Percentiles rank a stretch among this genome's conserved stretches.
phyloP scores from a whole-genome alignment of 495 filamentous ascomycete genomes.

The Penicillium cinerascens region DNA sequence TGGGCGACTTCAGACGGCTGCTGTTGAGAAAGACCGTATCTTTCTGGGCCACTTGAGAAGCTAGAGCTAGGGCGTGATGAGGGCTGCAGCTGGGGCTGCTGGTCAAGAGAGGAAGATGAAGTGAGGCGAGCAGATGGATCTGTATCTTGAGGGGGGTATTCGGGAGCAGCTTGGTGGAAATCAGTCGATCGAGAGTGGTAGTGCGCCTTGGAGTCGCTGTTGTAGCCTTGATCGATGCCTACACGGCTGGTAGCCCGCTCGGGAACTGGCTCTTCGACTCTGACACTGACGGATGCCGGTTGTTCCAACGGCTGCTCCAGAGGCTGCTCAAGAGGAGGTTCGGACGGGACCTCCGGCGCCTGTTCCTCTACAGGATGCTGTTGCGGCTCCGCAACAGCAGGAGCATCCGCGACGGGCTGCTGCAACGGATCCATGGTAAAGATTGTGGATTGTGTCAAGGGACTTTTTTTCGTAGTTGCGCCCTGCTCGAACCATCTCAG shows the following conservation, averaged over 20 bases:
- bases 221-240: constrained; percentile 36
- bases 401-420: constrained; percentile 18
- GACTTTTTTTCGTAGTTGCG: constrained; percentile 1
- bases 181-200: constrained; percentile 44
- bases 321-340: constrained; percentile 10
- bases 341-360: constrained; percentile 18
- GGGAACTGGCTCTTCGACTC: constrained; percentile 29
- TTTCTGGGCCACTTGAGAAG: constrained; percentile 45
- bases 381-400: constrained; percentile 28
- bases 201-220: constrained; percentile 44
- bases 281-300: constrained; percentile 20
- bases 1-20: constrained; percentile 41
- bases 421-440: constrained; percentile 30
- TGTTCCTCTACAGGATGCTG: constrained; percentile 23
- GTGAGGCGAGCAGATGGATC: constrained; percentile 39
- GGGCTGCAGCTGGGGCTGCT: constrained; percentile 41
- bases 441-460: neutral
- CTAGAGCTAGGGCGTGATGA: constrained; percentile 51
- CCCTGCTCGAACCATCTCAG: constrained; percentile 5
- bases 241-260: constrained; percentile 30
- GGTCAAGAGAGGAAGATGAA: constrained; percentile 35
- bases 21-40: constrained; percentile 36
- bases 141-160: constrained; percentile 39
- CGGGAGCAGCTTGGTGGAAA: constrained; percentile 40
- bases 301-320: constrained; percentile 19